Conservation (phyloP, 805 yeast genomes). For the Yamadazyma ubonensis region DNA sequence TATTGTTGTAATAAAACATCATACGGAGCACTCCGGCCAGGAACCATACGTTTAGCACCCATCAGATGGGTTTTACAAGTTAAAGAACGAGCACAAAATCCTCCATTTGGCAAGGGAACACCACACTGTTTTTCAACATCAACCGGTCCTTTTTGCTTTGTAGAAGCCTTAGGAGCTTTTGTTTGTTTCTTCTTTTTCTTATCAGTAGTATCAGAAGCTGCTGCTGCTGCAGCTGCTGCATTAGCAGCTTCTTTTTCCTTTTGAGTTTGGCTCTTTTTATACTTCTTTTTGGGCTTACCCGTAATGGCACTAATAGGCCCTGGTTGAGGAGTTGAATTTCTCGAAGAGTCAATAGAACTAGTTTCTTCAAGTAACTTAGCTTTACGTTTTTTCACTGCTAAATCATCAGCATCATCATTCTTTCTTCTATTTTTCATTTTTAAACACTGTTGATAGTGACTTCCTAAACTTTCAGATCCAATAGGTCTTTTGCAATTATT, state of each 20-base stretch:
- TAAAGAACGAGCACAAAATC: conserved; percentile 89
- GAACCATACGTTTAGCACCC: conserved; percentile 97
- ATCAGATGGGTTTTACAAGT: conserved; percentile 98
- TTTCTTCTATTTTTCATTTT: conserved; percentile 38
- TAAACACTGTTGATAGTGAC: conserved; percentile 36
- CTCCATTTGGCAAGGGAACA: conserved; percentile 91
- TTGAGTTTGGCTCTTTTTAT: conserved; percentile 43
- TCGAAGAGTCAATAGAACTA: conserved; percentile 40
- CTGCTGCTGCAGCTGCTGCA: conserved; percentile 46
- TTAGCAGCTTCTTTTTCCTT: conserved; percentile 47
- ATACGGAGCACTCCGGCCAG: conserved; percentile 90
- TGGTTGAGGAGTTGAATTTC: conserved; percentile 20
- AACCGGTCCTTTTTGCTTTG: conserved; percentile 75
- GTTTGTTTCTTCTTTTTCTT: conserved; percentile 31
- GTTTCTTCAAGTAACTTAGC: conserved; percentile 35
- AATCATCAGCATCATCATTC: conserved; percentile 12
- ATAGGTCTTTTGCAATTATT: conserved; percentile 40
- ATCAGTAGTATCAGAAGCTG: conserved; percentile 22
- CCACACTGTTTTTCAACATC: conserved; percentile 96
- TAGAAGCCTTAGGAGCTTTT: conserved; percentile 37
- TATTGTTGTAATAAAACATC: conserved; percentile 85
- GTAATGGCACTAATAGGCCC: conserved; percentile 16
- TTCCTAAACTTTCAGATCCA: conserved; percentile 32
- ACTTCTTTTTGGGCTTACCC: conserved; percentile 40
- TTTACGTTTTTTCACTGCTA: conserved; percentile 25